A percentile compares a stretch with the other conserved stretches of the same genome.
Evolutionary conservation across 768 basidiomycete species (phyloP).

Genomic region (Tylopilus balloui): DNA sequence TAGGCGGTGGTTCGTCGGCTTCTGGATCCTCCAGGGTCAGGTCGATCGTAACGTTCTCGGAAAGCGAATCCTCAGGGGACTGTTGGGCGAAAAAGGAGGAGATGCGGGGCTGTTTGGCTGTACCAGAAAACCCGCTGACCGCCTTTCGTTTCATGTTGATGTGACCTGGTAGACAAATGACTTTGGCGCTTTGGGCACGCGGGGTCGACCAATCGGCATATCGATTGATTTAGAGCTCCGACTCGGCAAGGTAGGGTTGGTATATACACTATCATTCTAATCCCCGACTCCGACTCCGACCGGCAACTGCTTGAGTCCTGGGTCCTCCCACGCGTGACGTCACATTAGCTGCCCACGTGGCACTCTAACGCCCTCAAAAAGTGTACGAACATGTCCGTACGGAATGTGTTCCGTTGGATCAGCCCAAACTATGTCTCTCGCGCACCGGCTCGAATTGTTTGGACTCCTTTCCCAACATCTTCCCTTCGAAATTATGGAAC

Average conservation of each 20-base stretch:
- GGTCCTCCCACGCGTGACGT: conserved; percentile 20
- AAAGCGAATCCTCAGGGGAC: conserved; percentile 13
- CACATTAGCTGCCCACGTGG: conserved; percentile 26
- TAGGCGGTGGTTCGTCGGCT: conserved; percentile 20
- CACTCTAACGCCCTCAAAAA: too few species aligned
- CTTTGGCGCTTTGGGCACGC: too few species aligned
- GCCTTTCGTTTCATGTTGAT: conserved; percentile 21
- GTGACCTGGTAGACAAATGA: too few species aligned
- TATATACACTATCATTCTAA: too few species aligned
- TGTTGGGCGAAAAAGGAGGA: conserved; percentile 39
- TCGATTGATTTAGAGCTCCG: too few species aligned
- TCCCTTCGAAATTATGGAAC: conserved; percentile 12
- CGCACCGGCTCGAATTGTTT: background rate
- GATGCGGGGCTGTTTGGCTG: conserved; percentile 34
- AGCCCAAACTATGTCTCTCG: conserved; percentile 4
- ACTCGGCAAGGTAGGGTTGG: too few species aligned
- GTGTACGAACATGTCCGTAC: conserved; percentile 7
- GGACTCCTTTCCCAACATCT: background rate
- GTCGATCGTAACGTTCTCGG: conserved; percentile 42
- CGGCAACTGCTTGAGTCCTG: too few species aligned
- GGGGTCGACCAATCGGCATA: too few species aligned
- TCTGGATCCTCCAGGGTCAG: conserved; percentile 44
- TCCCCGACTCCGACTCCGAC: too few species aligned
- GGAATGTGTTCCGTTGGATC: conserved; percentile 4
- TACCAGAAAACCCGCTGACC: background rate